Base-by-base conservation (phyloP, 352 stramenopile genomes). In the Phytophthora boehmeriae region DNA sequence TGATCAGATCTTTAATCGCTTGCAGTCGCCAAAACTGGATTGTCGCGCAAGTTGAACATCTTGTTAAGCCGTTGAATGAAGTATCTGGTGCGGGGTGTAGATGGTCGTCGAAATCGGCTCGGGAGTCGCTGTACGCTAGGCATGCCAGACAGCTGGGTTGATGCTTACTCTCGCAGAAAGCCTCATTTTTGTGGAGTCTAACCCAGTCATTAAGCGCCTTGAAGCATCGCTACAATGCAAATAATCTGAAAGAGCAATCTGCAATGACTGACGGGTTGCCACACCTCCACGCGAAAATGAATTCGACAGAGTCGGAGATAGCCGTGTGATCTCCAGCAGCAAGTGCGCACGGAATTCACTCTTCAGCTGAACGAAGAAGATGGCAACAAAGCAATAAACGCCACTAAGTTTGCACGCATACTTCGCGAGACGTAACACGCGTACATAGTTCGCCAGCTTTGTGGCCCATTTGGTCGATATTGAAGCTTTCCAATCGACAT, bases 361-460 rank as follows among this genome's bases (percentile, higher is more conserved):
- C 51, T 88, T 90, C 25, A 85, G 72, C 53, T 90, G 80, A 10
- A 90, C 80, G 23, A 86, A 23, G 4, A 66, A 77, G 3, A 78
- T n/a, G 0, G 66, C 62, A 9, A 76, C 54, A 11, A 90, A 71
- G 43, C 63, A 73, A 25, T 78, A 86, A 10, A 62, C 17, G 11
- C 66, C 25, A 23, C 59, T 63, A 22, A 85, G 54, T 50, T 76
- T 78, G 35, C 60, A 71, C 3, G 73, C 77, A 20, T 83, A 82
- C 27, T 62, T 75, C 14, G 68, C 52, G 16, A 90, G 61, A 2
- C 69, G 76, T 16, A 85, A 35, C 2, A 80, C 74, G 8, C 78
- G 77, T 2, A 90, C 57, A 27, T 86, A 88, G 11, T 73, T 80
- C 0, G 65, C 49, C 22, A 90, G 52, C 8, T 73, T 73, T 0